These are phyloP conservation scores for Penicillium coprophilum DNA, from an alignment of 495 filamentous ascomycete genomes.

Conservation along the genomic window DNA sequence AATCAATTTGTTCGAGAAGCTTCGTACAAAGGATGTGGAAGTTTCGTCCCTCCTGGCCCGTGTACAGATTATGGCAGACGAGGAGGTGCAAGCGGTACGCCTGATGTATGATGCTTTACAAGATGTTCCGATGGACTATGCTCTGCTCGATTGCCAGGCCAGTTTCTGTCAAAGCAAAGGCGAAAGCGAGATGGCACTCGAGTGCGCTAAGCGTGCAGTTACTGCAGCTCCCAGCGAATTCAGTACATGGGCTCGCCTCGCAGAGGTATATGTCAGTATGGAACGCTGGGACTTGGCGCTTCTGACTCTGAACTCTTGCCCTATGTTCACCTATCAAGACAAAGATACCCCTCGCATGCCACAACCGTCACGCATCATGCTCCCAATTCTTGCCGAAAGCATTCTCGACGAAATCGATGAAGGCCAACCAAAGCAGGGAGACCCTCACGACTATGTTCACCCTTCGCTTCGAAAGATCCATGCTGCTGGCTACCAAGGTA, in stretches of 20 bases:
- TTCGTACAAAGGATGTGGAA: constrained; percentile 85
- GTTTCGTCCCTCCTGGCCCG: constrained; percentile 89
- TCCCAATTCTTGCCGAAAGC: constrained; percentile 86
- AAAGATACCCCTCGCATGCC: constrained; percentile 95
- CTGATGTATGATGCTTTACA: constrained; percentile 84
- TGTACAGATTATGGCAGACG: constrained; percentile 88
- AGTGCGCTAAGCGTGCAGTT: constrained; percentile 90
- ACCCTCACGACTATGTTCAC: constrained; percentile 78
- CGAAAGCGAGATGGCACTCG: constrained; percentile 78
- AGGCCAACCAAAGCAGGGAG: constrained; percentile 68
- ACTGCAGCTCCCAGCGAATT: constrained; percentile 96
- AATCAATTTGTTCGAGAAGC: constrained; percentile 96
- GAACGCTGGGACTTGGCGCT: constrained; percentile 94
- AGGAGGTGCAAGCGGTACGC: constrained; percentile 91
- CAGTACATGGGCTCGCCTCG: constrained; percentile 91
- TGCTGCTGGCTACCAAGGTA: constrained; percentile 85
- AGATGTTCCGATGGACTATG: constrained; percentile 93
- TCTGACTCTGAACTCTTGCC: constrained; percentile 96
- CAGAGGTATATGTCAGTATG: constrained; percentile 85
- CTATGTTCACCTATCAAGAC: constrained; percentile 99
- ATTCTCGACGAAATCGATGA: constrained; percentile 95
- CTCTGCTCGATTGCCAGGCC: constrained; percentile 89
- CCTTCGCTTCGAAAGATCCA: constrained; percentile 82
- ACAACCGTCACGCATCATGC: constrained; percentile 77
- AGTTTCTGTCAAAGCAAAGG: constrained; percentile 90